Evolutionary conservation across 1,284 basidiomycete genomes (phyloP).

Genomic region (Sporisorium sorghi): DNA sequence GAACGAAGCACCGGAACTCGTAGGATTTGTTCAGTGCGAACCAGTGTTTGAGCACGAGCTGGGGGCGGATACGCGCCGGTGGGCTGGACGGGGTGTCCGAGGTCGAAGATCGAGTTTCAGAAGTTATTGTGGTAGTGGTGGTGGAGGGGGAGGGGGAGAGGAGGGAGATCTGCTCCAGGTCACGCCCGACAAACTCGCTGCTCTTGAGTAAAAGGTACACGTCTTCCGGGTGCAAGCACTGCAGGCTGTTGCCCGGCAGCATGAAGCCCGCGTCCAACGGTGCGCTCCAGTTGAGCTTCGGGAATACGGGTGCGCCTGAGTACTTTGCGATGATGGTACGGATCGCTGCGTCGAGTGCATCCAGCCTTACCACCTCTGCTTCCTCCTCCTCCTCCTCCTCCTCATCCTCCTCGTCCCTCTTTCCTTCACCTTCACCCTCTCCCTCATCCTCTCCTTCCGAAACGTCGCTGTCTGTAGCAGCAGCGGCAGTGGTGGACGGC

Average conservation of each 20-base stretch:
- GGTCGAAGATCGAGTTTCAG: too few species aligned
- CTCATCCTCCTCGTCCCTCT: constrained; percentile 68
- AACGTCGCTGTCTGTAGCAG: constrained; percentile 69
- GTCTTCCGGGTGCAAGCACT: constrained; percentile 87
- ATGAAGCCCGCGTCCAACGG: constrained; percentile 86
- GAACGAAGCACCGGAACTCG: constrained; percentile 62
- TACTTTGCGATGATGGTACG: constrained; percentile 78
- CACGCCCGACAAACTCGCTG: constrained; percentile 88
- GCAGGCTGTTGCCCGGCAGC: constrained; percentile 84
- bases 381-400: constrained; percentile 42
- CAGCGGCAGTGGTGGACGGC: constrained; percentile 49
- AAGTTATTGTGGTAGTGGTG: background rate
- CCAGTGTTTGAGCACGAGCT: constrained; percentile 93
- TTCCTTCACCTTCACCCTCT: constrained; percentile 43
- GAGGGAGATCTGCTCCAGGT: constrained; percentile 74
- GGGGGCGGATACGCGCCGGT: constrained; percentile 6
- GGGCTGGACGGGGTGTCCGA: too few species aligned
- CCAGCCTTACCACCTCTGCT: constrained; percentile 37
- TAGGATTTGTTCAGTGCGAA: constrained; percentile 81
- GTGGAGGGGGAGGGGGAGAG: background rate
- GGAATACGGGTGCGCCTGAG: constrained; percentile 84
- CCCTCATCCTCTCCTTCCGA: constrained; percentile 51
- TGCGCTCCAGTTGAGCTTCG: constrained; percentile 74
- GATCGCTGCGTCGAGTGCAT: constrained; percentile 80
- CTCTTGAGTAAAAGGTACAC: constrained; percentile 93